Base-by-base conservation (phyloP, 1,284 basidiomycete species). In the Apiotrichum veenhuisii region DNA sequence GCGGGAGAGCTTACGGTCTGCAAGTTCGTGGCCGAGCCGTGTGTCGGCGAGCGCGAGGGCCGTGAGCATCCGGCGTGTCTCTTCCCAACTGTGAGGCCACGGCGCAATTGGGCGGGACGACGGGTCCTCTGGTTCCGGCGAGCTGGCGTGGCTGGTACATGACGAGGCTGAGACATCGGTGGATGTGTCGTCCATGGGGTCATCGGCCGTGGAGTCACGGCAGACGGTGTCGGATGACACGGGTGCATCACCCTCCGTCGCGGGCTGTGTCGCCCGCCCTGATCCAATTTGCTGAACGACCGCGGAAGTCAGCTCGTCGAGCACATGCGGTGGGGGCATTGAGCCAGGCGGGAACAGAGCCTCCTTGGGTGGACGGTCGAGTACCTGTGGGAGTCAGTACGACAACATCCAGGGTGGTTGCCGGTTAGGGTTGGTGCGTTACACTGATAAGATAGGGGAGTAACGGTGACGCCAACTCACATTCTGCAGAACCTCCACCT, bases 271-370 rank as follows among this genome's bases (percentile, higher is more conserved):
- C n/a, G n/a, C 22, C 41, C 22, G 7, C 27, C 18, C 26, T 20
- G 18, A 9, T 9, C 33, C 46, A 36, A 30, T 25, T 22, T 36
- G 46, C 11, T n/a, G 10, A 17, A 48, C 33, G n/a, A 73, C 41
- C 36, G 74, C 66, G n/a, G 64, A 64, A 2, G 74, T 68, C 5
- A 77, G 61, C 49, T 74, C 72, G 54, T 77, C 75, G 18, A 77
- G 58, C 8, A 71, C 63, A 9, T 65, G 50, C 1, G 70, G 59
- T 1, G 72, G 70, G 8, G 75, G 75, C 34, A 77, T 62, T 11
- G 72, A 66, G 5, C 72, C 72, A 0, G 75, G 75, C 5, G 75
- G 69, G 52, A 66, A 77, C 22, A 66, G 57, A 1, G 68, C 64
- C 15, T 54, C 47, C 4, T 71, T 49, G 0, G 73, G 74, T 37